Percentiles rank a stretch among this genome's conserved stretches.
These are phyloP conservation scores for Alternaria postmessia DNA, from an alignment of 2,329 filamentous ascomycete species.

Conservation along the genomic window DNA sequence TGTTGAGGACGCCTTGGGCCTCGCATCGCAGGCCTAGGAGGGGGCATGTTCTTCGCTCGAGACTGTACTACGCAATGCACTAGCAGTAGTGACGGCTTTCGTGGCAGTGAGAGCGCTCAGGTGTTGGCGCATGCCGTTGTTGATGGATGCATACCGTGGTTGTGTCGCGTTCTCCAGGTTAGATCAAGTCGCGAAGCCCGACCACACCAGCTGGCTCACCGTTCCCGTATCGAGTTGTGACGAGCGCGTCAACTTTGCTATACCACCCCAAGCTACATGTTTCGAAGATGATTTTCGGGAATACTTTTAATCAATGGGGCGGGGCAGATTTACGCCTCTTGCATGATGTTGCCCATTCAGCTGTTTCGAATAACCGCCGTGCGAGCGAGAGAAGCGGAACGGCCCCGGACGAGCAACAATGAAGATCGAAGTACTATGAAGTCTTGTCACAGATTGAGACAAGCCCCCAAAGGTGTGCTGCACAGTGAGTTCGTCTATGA, in stretches of 20 bases:
- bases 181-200: not conserved
- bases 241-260: slow-evolving; percentile 10
- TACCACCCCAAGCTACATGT: not conserved
- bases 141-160: not conserved
- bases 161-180: not conserved
- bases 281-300: slow-evolving; percentile 1
- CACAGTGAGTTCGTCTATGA: slow-evolving; percentile 1
- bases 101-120: not conserved
- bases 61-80: not conserved
- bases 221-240: slow-evolving; percentile 8
- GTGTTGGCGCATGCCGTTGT: not conserved
- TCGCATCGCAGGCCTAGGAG: slow-evolving; percentile 14
- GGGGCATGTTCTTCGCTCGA: slow-evolving; percentile 5
- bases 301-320: slow-evolving; percentile 8
- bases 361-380: slow-evolving; percentile 24
- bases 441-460: slow-evolving; percentile 12
- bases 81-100: not conserved
- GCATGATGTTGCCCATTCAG: slow-evolving; percentile 18
- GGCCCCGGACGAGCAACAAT: slow-evolving; percentile 12
- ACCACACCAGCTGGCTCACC: slow-evolving; percentile 6
- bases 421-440: not conserved
- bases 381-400: slow-evolving; percentile 15
- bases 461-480: slow-evolving; percentile 10
- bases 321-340: slow-evolving; percentile 10
- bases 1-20: slow-evolving; percentile 22